Evolutionary conservation across 345 rosid species (phyloP), one percentile per base, ranked within the genome.

Genomic region (Rhizophora apiculata): DNA sequence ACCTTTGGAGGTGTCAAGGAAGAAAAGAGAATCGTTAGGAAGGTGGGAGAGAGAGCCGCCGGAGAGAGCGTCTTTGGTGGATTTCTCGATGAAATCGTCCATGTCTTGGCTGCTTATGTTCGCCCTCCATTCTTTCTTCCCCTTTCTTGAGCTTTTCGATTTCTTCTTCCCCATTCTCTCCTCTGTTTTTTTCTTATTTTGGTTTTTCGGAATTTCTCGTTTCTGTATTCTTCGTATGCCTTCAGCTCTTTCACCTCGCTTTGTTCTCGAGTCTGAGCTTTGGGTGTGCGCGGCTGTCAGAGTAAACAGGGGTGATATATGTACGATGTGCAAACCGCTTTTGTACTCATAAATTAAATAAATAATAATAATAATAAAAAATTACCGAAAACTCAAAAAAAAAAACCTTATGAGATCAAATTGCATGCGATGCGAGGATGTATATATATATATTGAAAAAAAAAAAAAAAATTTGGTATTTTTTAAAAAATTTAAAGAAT

Each of bases 121-220:
- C 1, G 93, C 96, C 67, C 97, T 88, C 99, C 99, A 95, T 31
- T 90, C 97, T 73, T 95, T 95, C 75, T 95, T 92, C 22, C 96
- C 96, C 78, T 95, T 95, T 76, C 97, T 84, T 30, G 97, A 91
- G 24, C 81, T 83, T 68, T 89, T 94, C 2, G 89, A 57, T 58
- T 62, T 82, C 84, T 89, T 91, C 71, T 93, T 90, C 96, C 89
- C 89, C 78, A 64, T 75, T 61, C 24, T 53, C 18, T 49, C 32
- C 53, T 8, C 34, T 31, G 6, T 54, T 10, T 0, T 54, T 0
- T 54, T 54, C 20, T 22, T 19, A 24, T 6, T 11, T 8, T 20
- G 20, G 3, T 29, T 29, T 1, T 29, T 31, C 34, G 5, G 34
- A 31, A 31, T 31, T 6, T 24, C 24, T 16, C 8, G 6, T 36